A percentile compares a stretch with the other conserved stretches of the same genome.
Evolutionary conservation across 108 stramenopile genomes (phyloP).

Genomic region (Cyclotella baltica): DNA sequence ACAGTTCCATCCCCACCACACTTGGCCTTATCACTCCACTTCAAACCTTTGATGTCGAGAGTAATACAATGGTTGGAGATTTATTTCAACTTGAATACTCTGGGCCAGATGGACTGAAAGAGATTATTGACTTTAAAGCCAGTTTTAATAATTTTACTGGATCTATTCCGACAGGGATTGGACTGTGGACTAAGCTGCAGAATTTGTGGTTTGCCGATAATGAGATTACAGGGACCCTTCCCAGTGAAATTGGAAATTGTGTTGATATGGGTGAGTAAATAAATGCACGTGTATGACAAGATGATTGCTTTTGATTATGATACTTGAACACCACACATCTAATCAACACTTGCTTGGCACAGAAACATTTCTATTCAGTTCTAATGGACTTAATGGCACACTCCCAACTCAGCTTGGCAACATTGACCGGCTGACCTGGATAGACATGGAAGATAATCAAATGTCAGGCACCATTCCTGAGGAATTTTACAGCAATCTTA

Average conservation of each 20-base stretch:
- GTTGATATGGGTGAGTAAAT: conserved; percentile 46
- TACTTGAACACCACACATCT: too few relatives aligned
- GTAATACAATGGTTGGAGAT: conserved; percentile 50
- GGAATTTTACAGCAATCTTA: conserved; percentile 42
- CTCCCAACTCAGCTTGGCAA: conserved; percentile 65
- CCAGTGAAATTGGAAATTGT: conserved; percentile 58
- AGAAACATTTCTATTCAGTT: conserved; percentile 49
- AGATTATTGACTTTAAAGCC: conserved; percentile 44
- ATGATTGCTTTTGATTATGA: too few relatives aligned
- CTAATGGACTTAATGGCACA: conserved; percentile 61
- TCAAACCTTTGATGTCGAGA: conserved; percentile 55
- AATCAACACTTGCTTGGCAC: too few relatives aligned
- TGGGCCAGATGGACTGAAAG: conserved; percentile 41
- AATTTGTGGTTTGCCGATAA: conserved; percentile 63
- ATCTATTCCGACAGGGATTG: conserved; percentile 73
- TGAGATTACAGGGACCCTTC: conserved; percentile 62
- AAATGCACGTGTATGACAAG: too few relatives aligned
- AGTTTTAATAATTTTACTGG: conserved; percentile 71
- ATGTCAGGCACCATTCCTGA: conserved; percentile 54
- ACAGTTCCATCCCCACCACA: conserved; percentile 44
- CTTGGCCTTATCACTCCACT: conserved; percentile 44
- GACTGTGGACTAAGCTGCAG: conserved; percentile 61
- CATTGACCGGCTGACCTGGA: conserved; percentile 50
- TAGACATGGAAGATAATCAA: conserved; percentile 50
- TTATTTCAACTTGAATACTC: conserved; percentile 50